Base-by-base conservation (phyloP, 2,329 filamentous ascomycete genomes). In the Leptodontidium sp. region DNA sequence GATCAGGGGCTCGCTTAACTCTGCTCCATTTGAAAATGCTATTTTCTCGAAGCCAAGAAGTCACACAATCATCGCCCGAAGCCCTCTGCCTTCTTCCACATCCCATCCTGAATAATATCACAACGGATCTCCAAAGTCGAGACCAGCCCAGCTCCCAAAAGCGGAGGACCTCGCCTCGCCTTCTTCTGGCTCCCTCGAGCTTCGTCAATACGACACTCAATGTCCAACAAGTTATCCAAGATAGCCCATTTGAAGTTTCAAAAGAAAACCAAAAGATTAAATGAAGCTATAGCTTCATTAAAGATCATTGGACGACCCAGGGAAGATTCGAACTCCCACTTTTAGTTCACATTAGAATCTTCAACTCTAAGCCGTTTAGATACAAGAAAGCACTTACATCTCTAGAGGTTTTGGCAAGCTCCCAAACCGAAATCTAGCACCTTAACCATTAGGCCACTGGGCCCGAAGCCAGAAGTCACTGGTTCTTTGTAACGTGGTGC, bases 381-480 rank as follows among this genome's bases (percentile, higher is more conserved):
- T n/a, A 15, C 14, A n/a, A 32, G 52, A 40, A 55, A 17, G 53
- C 38, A 59, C 64, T 59, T 45, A 53, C 71, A 73, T 73, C 72
- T 73, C 69, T 69, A 73, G 68, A 73, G 71, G 65, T 58, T 64
- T 58, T 21, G 21, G 21, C 21, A 21, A 35, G 29, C 21, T 61
- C 70, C 71, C 70, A 72, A 72, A 73, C 71, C 71, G 71, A 72
- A 72, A 73, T 73, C 68, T 73, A 68, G 69, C 71, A 70, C 71
- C 68, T 73, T 73, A 73, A 71, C 70, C 72, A 72, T 59, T 40
- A 59, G 35, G 55, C 55, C 55, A 59, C 55, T 59, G 38, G 55
- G 35, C 55, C 55, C 8, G 47, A n/a, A 50, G 21, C 15, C 47
- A 26, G 11, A 55, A 15, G 26, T 55, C 52, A 55, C 52, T 40